Conservation (phyloP, 345 rosid genomes). For the Laguncularia racemosa region DNA sequence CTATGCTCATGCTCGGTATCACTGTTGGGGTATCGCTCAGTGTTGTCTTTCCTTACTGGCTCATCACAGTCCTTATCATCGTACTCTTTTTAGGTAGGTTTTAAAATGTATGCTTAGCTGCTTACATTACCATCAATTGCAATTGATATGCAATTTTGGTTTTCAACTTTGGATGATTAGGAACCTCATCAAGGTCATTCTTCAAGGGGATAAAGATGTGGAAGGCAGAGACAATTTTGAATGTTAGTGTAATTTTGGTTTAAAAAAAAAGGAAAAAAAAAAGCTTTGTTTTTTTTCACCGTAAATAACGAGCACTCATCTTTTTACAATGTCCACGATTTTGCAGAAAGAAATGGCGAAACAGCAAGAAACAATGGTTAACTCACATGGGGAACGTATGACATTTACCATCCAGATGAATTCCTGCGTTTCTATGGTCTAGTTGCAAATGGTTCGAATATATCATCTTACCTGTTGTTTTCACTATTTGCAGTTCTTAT, state of each 20-base stretch:
- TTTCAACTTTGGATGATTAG: constrained; percentile 16
- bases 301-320: too few species aligned
- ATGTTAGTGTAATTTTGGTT: constrained; percentile 26
- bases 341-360: constrained; percentile 62
- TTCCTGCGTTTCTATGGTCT: too few species aligned
- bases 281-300: not conserved
- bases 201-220: constrained; percentile 75
- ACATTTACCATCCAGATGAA: not conserved
- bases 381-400: constrained; percentile 85
- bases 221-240: constrained; percentile 78
- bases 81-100: constrained; percentile 64
- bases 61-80: constrained; percentile 84
- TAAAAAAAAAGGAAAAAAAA: too few species aligned
- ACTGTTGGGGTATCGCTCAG: constrained; percentile 84
- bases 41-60: constrained; percentile 95
- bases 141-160: not conserved
- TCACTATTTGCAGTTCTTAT: constrained; percentile 46
- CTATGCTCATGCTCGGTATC: constrained; percentile 90
- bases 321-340: not conserved
- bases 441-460: too few species aligned
- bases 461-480: too few species aligned
- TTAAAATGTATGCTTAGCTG: not conserved
- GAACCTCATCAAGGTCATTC: constrained; percentile 83
- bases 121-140: not conserved
- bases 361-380: constrained; percentile 32